A percentile compares a stretch with the other conserved stretches of the same genome.
Evolutionary conservation across 257 asterid genomes (phyloP).

Genomic region (Sherardia arvensis): DNA sequence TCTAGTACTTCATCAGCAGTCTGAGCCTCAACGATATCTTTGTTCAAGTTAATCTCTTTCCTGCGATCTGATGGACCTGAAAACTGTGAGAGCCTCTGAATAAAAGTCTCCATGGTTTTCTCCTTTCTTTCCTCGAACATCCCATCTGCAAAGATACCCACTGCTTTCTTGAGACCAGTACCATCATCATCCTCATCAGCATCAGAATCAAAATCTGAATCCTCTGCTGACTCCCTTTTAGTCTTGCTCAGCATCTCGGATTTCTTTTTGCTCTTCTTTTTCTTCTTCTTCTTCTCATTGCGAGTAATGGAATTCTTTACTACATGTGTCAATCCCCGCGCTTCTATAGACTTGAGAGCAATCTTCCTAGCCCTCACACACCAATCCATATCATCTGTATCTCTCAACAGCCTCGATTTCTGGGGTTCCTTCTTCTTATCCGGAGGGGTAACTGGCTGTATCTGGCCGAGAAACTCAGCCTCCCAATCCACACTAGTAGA

Average conservation of each 20-base stretch:
- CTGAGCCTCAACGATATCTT: constrained; percentile 64
- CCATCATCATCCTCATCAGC: constrained; percentile 1
- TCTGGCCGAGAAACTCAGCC: constrained; percentile 66
- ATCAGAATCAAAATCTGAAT: constrained; percentile 27
- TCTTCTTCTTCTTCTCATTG: constrained; percentile 35
- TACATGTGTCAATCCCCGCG: constrained; percentile 56
- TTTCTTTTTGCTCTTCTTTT: constrained; percentile 40
- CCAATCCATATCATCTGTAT: constrained; percentile 66
- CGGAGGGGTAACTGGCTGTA: constrained; percentile 22
- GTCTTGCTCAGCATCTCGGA: constrained; percentile 23
- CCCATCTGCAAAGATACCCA: constrained; percentile 61
- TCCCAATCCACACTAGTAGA: constrained; percentile 44
- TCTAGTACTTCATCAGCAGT: constrained; percentile 85
- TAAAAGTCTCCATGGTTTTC: constrained; percentile 57
- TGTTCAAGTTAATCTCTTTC: constrained; percentile 75
- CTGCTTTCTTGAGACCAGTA: constrained; percentile 35
- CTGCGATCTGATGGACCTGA: constrained; percentile 79
- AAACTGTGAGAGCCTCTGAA: constrained; percentile 79
- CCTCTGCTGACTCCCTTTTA: constrained; percentile 21
- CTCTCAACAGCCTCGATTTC: constrained; percentile 42
- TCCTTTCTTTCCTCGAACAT: constrained; percentile 62
- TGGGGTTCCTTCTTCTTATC: constrained; percentile 37
- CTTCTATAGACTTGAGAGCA: constrained; percentile 83
- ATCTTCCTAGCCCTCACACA: constrained; percentile 87
- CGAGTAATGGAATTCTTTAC: constrained; percentile 45